Conservation (phyloP, 2,329 filamentous ascomycete species). For the Trichoderma citrinoviride region DNA sequence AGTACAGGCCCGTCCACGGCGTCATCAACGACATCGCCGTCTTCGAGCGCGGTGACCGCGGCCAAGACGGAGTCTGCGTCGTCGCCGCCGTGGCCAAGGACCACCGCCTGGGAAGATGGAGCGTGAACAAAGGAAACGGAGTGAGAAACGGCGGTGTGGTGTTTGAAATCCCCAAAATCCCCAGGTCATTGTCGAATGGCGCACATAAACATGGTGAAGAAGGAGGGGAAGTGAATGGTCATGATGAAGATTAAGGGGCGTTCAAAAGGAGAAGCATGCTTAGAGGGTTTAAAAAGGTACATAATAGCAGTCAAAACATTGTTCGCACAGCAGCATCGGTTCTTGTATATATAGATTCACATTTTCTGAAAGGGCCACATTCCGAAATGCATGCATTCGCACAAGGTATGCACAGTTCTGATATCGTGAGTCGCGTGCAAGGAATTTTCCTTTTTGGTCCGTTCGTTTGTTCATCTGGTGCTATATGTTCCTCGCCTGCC, state of each 20-base stretch:
- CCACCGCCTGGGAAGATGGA: conserved; percentile 82
- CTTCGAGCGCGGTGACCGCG: conserved; percentile 78
- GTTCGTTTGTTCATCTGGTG: background rate
- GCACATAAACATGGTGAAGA: conserved; percentile 30
- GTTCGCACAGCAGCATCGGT: conserved; percentile 15
- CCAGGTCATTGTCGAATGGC: conserved; percentile 36
- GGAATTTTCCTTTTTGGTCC: background rate
- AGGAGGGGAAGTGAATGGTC: conserved; percentile 6
- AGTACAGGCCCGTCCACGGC: conserved; percentile 55
- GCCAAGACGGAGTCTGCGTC: conserved; percentile 74
- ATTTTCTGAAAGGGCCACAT: conserved; percentile 8
- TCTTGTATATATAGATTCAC: conserved; percentile 15
- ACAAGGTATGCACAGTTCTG: background rate
- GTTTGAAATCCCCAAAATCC: conserved; percentile 69
- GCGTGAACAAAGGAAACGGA: conserved; percentile 47
- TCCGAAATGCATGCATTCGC: background rate
- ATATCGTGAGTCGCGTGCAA: background rate
- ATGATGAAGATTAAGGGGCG: background rate
- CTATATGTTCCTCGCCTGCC: background rate
- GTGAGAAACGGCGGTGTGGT: conserved; percentile 83
- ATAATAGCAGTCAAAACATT: conserved; percentile 27
- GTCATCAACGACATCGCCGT: conserved; percentile 86
- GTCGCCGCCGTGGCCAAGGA: conserved; percentile 86
- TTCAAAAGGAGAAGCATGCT: conserved; percentile 23
- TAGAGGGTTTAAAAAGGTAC: background rate